Conservation (phyloP, 305 asterid genomes). For the Plantago lanceolata region DNA sequence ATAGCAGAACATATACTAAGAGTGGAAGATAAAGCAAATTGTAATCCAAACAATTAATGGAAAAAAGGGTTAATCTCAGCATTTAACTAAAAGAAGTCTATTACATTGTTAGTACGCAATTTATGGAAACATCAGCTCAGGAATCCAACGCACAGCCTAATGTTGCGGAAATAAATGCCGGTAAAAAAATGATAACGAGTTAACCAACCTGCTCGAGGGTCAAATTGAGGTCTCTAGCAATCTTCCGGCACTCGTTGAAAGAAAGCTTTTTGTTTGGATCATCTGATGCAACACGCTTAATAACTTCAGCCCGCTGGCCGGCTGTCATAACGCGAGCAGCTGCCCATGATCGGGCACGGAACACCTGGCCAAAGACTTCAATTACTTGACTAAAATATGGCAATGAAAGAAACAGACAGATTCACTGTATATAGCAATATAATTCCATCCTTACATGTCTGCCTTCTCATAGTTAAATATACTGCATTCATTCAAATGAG, state of each 20-base stretch:
- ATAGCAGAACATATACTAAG: constrained; percentile 8
- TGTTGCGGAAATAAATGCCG: neutral
- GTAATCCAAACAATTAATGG: neutral
- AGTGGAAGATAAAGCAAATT: neutral
- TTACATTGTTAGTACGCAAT: constrained; percentile 16
- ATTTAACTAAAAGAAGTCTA: constrained; percentile 21
- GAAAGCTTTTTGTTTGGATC: constrained; percentile 63
- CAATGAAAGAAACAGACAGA: constrained; percentile 15
- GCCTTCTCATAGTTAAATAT: neutral
- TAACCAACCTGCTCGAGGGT: constrained; percentile 79
- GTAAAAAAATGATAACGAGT: constrained; percentile 25
- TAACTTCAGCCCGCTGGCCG: constrained; percentile 68
- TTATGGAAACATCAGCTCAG: constrained; percentile 11
- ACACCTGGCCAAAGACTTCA: constrained; percentile 46
- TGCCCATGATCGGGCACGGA: constrained; percentile 67
- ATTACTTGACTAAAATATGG: constrained; percentile 6
- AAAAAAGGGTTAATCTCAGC: neutral
- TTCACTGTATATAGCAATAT: neutral
- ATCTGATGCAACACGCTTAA: constrained; percentile 48
- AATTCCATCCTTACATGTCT: no score
- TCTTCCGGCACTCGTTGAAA: constrained; percentile 58
- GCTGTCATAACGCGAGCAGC: constrained; percentile 68
- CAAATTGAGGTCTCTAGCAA: constrained; percentile 80
- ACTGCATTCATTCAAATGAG: no score
- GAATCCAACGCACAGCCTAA: constrained; percentile 7